Evolutionary conservation across 108 stramenopile genomes (phyloP).

Genomic region (Nitzschia sp.): DNA sequence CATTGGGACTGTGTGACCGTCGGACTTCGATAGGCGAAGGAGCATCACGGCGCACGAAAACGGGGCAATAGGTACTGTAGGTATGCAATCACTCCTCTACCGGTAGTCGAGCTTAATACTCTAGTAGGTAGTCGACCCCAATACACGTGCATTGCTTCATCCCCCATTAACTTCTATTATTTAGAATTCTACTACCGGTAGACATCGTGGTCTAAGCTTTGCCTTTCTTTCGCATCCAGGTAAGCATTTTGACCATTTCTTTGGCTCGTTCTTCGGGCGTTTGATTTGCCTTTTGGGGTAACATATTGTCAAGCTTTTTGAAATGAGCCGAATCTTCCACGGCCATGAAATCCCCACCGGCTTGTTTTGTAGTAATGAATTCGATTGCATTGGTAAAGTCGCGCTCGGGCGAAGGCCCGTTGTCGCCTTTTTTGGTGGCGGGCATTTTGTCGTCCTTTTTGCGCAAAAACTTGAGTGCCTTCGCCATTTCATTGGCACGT

Average conservation of each 20-base stretch:
- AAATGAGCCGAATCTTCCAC: constrained; percentile 16
- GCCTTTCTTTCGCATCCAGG: constrained; percentile 27
- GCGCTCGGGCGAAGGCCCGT: not conserved
- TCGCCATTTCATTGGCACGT: constrained; percentile 29
- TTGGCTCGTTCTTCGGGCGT: constrained; percentile 16
- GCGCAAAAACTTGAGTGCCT: constrained; percentile 16
- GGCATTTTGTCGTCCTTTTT: not conserved
- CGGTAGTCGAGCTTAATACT: no score
- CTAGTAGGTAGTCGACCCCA: no score
- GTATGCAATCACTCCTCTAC: no score
- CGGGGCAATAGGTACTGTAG: no score
- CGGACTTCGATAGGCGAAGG: no score
- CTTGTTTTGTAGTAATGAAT: not conserved
- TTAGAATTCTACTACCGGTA: no score
- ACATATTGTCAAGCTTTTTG: constrained; percentile 33
- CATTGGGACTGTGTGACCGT: no score
- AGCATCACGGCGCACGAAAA: no score
- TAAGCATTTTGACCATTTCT: constrained; percentile 29
- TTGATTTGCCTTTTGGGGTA: constrained; percentile 19
- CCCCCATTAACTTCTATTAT: no score
- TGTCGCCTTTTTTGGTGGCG: not conserved
- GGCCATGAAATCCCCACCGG: not conserved
- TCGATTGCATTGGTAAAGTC: constrained; percentile 24
- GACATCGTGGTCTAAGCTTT: constrained; percentile 4
- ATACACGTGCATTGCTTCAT: no score